Evolutionary conservation across 768 basidiomycete genomes (phyloP).

Genomic region (Tricholoma matsutake): DNA sequence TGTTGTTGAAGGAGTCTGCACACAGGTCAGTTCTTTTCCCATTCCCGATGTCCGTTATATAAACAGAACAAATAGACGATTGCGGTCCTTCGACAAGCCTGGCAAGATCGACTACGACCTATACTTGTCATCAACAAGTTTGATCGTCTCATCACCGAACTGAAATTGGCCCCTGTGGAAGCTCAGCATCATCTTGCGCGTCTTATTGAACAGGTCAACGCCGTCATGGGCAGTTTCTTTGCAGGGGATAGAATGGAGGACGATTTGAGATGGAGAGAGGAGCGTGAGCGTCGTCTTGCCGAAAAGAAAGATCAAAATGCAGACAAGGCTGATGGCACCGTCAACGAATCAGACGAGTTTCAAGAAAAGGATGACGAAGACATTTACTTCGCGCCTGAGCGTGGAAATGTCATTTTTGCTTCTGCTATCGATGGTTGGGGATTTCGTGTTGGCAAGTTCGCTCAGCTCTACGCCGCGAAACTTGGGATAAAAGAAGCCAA

Average conservation of each 20-base stretch:
- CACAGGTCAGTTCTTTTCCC: conserved; percentile 56
- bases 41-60: neutral
- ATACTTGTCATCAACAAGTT: conserved; percentile 97
- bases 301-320: conserved; percentile 69
- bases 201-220: conserved; percentile 95
- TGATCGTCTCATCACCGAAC: conserved; percentile 90
- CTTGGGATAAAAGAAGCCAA: conserved; percentile 88
- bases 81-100: conserved; percentile 91
- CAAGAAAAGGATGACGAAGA: conserved; percentile 97
- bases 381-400: conserved; percentile 94
- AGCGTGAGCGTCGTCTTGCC: conserved; percentile 77
- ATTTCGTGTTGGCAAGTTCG: conserved; percentile 91
- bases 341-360: conserved; percentile 65
- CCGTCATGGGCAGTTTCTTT: conserved; percentile 96
- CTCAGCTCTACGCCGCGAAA: conserved; percentile 87
- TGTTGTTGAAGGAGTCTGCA: conserved; percentile 97
- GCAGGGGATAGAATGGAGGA: conserved; percentile 96
- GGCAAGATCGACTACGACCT: conserved; percentile 84
- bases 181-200: conserved; percentile 93
- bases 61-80: conserved; percentile 62
- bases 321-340: conserved; percentile 58
- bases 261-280: conserved; percentile 91
- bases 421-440: conserved; percentile 98
- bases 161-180: conserved; percentile 86
- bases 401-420: conserved; percentile 94